Base-by-base conservation (phyloP, 257 asterid species). In the Fraxinus quadrangulata region DNA sequence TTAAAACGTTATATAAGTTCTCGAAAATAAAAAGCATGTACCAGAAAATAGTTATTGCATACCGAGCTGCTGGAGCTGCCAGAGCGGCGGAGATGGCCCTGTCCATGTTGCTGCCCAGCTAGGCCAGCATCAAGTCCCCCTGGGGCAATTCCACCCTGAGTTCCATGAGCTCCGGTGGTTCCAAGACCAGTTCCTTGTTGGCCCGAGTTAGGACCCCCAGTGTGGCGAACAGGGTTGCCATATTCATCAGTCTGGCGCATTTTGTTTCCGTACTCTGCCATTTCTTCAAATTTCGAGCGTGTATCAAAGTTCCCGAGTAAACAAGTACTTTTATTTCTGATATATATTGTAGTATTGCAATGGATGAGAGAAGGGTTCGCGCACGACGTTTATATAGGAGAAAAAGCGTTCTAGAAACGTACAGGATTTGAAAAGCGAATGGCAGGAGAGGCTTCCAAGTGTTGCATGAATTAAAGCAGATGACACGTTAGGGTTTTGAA, bases 61-160 rank as follows among this genome's bases (percentile, higher is more conserved):
- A 67, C 71, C 71, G 71, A 67, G 42, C 90, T 87, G 72, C 90
- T n/a, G n/a, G n/a, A n/a, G n/a, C n/a, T n/a, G n/a, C n/a, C 88
- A 14, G 90, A 87, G 77, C 90, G 88, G 78, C 80, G 90, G n/a
- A 87, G 86, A 65, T 75, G 65, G 30, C 4, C 47, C 14, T 40
- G 47, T 9, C 72, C 66, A 0, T 79, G 75, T 28, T 80, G 80
- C 0, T 61, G 79, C 0, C 78, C 79, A 5, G 83, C 84, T 16
- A 39, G 51, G 23, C 75, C 71, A 14, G 39, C 3, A 7, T n/a
- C n/a, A n/a, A n/a, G n/a, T n/a, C n/a, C n/a, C n/a, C n/a, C n/a
- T n/a, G n/a, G n/a, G n/a, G 3, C 71, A 28, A 4, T 67, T 34
- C 71, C 71, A 3, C 71, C 71, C 1, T 34, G 23, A 17, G 26